Evolutionary conservation across 768 basidiomycete genomes (phyloP).

Genomic region (Boletus barrowsii): DNA sequence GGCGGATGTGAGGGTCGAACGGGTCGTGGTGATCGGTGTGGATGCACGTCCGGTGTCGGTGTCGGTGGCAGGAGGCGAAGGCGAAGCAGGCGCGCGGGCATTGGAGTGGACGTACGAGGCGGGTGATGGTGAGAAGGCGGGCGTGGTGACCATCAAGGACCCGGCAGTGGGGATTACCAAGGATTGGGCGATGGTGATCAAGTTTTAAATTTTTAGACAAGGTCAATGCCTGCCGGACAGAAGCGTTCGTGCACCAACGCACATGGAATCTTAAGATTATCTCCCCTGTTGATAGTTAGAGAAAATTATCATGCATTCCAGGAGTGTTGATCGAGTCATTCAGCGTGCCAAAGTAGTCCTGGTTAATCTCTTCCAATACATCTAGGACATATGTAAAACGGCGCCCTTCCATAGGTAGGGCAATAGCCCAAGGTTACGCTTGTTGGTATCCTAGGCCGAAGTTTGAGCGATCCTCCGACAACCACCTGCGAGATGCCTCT

Average conservation of each 20-base stretch:
- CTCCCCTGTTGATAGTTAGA: too few relatives aligned
- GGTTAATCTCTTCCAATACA: background rate
- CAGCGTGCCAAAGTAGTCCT: too few relatives aligned
- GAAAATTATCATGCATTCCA: too few relatives aligned
- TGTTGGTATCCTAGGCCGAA: background rate
- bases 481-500: background rate
- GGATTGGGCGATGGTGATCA: constrained; percentile 61
- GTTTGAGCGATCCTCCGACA: background rate
- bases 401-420: background rate
- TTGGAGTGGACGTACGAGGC: constrained; percentile 67
- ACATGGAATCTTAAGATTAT: background rate
- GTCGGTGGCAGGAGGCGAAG: constrained; percentile 47
- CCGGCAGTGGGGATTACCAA: constrained; percentile 54
- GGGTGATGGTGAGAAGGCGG: constrained; percentile 59
- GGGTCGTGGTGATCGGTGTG: constrained; percentile 77
- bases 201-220: constrained; percentile 8
- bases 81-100: constrained; percentile 26
- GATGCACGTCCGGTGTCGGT: constrained; percentile 52
- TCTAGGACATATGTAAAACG: background rate
- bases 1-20: constrained; percentile 70
- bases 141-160: constrained; percentile 73
- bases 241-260: background rate
- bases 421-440: background rate
- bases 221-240: background rate
- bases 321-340: too few relatives aligned